Base-by-base conservation (phyloP, 805 yeast genomes). In the Starmerella stellata region DNA sequence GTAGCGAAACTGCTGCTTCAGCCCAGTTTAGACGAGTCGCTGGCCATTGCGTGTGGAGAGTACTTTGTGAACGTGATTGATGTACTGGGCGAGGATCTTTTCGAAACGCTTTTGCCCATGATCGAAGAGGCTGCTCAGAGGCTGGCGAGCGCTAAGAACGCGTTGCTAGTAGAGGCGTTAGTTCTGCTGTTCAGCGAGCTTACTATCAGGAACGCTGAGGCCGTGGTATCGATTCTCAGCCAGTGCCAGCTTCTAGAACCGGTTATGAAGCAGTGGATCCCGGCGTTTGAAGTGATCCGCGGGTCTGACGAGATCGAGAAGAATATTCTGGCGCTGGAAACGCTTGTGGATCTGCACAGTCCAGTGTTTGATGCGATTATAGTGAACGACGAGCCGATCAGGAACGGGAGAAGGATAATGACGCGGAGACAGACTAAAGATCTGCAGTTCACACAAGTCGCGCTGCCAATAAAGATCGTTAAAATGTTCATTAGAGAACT, bases 361-460 rank as follows among this genome's bases (percentile, higher is more conserved):
- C 52, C 60, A 1, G 58, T 74, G 8, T 54, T 83, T 2, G 63
- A 64, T 23, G 42, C 52, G 1, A 52, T 81, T 3, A 42, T 58
- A 4, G 93, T 85, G 0, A 69, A 82, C 46, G 95, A 52, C 34
- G 52, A 50, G 37, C 93, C n/a, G 82, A 82, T 44, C 59, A 78
- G 21, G 74, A 78, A 2, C 68, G 35, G 35, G 7, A 73, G 50
- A 59, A 62, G 34, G 60, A 83, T 87, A 27, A 61, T 81, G 3
- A 87, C 96, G 0, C 69, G 96, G 52, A 80, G 95, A 0, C 78
- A 75, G 76, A 72, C 92, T 3, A 74, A 70, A 48, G 57, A 50
- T 15, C 65, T 74, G 67, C 57, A 65, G 47, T 81, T 68, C 48
- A 71, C 78, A 0, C 72, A 68, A 50, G 64, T 83, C 2, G 63